These are phyloP conservation scores for Luzula sylvatica DNA, from an alignment of 176 grass and related monocot species.

Conservation along the genomic window DNA sequence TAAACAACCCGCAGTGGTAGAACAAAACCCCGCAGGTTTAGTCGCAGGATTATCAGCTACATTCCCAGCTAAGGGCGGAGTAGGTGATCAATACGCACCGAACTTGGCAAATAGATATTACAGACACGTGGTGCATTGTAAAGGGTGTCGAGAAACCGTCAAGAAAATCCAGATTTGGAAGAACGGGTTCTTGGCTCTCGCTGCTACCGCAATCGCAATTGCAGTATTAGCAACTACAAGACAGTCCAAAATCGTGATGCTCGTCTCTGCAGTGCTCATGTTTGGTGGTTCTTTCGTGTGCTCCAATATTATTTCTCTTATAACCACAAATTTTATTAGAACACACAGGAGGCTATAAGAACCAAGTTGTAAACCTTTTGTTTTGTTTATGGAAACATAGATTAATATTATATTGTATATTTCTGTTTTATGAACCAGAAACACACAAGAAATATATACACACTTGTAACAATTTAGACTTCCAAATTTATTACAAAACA, in stretches of 20 bases:
- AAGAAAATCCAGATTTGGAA: slow-evolving; percentile 42
- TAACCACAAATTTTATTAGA: slow-evolving; percentile 84
- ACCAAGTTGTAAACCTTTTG: background rate
- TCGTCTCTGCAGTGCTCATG: slow-evolving; percentile 39
- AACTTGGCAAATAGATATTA: slow-evolving; percentile 81
- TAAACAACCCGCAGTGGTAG: slow-evolving; percentile 51
- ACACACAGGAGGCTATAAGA: slow-evolving; percentile 42
- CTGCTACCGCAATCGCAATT: slow-evolving; percentile 22
- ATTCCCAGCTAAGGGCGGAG: slow-evolving; percentile 68
- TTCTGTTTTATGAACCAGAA: background rate
- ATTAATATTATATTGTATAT: background rate
- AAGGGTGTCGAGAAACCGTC: slow-evolving; percentile 40
- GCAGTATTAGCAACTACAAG: slow-evolving; percentile 36
- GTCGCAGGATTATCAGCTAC: slow-evolving; percentile 55
- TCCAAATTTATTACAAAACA: background rate
- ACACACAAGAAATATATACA: too few relatives aligned
- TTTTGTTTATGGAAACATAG: background rate
- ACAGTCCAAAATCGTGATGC: slow-evolving; percentile 18
- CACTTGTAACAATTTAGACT: background rate
- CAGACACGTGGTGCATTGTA: slow-evolving; percentile 93
- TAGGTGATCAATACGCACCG: slow-evolving; percentile 50
- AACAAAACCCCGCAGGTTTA: slow-evolving; percentile 63
- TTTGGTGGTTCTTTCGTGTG: slow-evolving; percentile 37
- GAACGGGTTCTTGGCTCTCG: slow-evolving; percentile 28
- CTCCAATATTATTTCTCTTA: slow-evolving; percentile 35